A percentile compares a stretch with the other conserved stretches of the same genome.
These are phyloP conservation scores for Gloeopeniophorella convolvens DNA, from an alignment of 768 basidiomycete species.

Conservation along the genomic window DNA sequence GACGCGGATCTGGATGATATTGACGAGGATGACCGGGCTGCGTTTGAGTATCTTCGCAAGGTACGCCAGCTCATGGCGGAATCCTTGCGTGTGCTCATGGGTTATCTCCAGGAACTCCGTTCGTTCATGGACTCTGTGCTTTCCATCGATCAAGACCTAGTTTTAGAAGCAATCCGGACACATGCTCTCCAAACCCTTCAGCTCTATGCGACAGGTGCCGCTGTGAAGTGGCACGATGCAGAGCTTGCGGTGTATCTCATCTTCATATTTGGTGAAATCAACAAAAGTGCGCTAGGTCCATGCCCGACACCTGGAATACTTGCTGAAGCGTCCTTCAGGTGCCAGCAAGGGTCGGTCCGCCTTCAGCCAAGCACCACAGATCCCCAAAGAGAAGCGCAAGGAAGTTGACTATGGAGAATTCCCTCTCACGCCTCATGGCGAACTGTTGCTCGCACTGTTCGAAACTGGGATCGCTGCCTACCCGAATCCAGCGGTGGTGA, in stretches of 20 bases:
- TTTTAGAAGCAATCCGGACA: constrained; percentile 67
- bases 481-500: constrained; percentile 75
- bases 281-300: constrained; percentile 56
- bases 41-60: constrained; percentile 83
- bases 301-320: background rate
- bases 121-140: constrained; percentile 83
- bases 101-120: constrained; percentile 62
- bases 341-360: constrained; percentile 78
- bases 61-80: constrained; percentile 34
- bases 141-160: constrained; percentile 78
- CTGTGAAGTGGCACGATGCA: constrained; percentile 84
- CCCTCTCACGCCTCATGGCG: constrained; percentile 84
- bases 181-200: constrained; percentile 72
- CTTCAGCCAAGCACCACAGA: constrained; percentile 72
- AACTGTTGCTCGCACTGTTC: constrained; percentile 80
- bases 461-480: constrained; percentile 76
- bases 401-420: constrained; percentile 68
- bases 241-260: constrained; percentile 92
- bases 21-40: constrained; percentile 81
- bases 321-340: constrained; percentile 33
- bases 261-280: constrained; percentile 90
- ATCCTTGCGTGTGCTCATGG: constrained; percentile 1
- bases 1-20: constrained; percentile 72
- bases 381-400: constrained; percentile 63
- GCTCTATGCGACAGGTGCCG: constrained; percentile 53